A percentile compares a stretch with the other conserved stretches of the same genome.
Conservation (phyloP, 352 stramenopile species). For the Salisapilia sapeloensis region DNA sequence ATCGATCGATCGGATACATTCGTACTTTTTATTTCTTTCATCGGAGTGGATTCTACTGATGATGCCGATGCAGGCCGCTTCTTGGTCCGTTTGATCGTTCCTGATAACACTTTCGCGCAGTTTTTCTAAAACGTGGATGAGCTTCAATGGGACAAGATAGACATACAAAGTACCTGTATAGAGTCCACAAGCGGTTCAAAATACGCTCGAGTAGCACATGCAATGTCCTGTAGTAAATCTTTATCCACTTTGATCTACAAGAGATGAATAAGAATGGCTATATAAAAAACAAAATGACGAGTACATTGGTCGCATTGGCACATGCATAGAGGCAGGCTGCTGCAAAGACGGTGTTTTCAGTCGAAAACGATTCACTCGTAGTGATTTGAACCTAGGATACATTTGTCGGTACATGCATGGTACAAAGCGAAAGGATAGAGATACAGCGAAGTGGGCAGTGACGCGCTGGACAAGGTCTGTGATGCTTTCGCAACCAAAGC, state of each 20-base stretch:
- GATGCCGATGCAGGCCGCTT: background rate
- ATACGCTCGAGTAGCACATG: conserved; percentile 34
- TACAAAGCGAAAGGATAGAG: background rate
- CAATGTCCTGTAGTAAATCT: conserved; percentile 26
- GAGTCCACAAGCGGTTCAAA: conserved; percentile 56
- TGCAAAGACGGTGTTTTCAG: conserved; percentile 27
- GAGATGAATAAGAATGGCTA: conserved; percentile 1
- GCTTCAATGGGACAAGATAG: no score
- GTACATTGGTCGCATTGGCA: conserved; percentile 39
- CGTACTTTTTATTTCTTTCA: no score
- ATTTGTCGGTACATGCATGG: background rate
- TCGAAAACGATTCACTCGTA: no score
- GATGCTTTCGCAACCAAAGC: conserved; percentile 48
- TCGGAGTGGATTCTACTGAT: no score
- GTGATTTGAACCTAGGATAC: no score
- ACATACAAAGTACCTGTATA: conserved; percentile 34
- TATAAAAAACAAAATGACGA: conserved; percentile 1
- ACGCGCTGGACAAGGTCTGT: conserved; percentile 41
- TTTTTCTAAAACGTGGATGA: conserved; percentile 1
- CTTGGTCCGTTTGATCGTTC: background rate
- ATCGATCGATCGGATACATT: no score
- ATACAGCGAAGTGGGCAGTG: conserved; percentile 10
- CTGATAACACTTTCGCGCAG: conserved; percentile 1
- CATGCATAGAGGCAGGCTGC: conserved; percentile 50
- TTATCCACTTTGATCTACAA: conserved; percentile 39